Conservation (phyloP, 306 rosid species). For the Inga leiocalycina region DNA sequence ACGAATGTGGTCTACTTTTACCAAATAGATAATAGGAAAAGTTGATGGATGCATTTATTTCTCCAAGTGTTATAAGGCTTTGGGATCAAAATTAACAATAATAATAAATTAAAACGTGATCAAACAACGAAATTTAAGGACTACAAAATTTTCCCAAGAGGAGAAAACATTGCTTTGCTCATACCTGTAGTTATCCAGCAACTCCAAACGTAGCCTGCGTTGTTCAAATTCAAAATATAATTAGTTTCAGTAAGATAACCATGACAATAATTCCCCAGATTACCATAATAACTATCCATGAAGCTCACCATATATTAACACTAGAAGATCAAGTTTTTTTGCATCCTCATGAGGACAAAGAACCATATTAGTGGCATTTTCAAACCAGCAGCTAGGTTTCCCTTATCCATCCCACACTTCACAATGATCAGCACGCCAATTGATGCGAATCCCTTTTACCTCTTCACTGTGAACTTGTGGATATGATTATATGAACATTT, state of each 20-base stretch:
- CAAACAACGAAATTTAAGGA: too few species aligned
- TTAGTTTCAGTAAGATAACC: background rate
- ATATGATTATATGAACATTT: constrained; percentile 9
- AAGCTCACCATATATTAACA: background rate
- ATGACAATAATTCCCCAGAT: background rate
- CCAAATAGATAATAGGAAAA: too few species aligned
- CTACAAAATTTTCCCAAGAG: background rate
- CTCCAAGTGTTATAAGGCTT: too few species aligned
- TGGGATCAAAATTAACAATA: background rate
- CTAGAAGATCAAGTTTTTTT: background rate
- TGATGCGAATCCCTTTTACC: constrained; percentile 6
- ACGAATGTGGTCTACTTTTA: too few species aligned
- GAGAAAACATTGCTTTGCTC: background rate
- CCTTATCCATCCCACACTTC: background rate
- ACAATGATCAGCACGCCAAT: background rate
- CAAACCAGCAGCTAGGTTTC: background rate
- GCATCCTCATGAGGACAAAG: background rate
- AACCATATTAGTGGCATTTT: constrained; percentile 3
- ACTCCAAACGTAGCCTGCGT: rapidly evolving
- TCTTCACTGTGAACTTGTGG: background rate
- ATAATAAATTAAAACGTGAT: too few species aligned
- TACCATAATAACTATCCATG: background rate
- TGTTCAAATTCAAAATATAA: background rate
- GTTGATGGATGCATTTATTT: too few species aligned
- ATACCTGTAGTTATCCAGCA: background rate